Base-by-base conservation (phyloP, 106 monocot species). In the Dendrobium huoshanense region DNA sequence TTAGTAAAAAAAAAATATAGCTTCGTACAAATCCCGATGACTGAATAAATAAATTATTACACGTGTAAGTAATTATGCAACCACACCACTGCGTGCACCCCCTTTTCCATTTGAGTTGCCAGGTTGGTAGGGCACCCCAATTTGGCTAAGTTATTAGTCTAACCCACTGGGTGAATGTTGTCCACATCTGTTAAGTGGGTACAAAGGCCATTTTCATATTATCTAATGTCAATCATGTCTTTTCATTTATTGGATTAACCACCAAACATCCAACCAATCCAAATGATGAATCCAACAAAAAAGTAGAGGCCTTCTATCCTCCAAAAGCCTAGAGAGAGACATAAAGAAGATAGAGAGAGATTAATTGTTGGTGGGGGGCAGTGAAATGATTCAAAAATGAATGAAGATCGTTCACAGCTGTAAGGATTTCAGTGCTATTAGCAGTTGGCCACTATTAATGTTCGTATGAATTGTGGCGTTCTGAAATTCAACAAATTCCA, bases 281-380 rank as follows among this genome's bases (percentile, higher is more conserved):
- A 72, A 45, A 72, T 5, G 40, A 72, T 3, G 72, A 72, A 72
- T 18, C 40, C 72, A 72, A 72, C 15, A 72, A 73, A 70, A 70
- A 70, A 10, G 33, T 10, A 31, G 70, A 33, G 70, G 33, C 33
- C 51, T 51, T 51, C 16, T 51, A 51, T 51, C 51, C 51, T 51
- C 3, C 51, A 51, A 15, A 51, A 15, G 51, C 13, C 51, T 11
- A 51, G 51, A 51, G 51, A 20, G 70, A 70, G 37, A 37, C 9
- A 65, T 8, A 65, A n/a, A 11, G 0, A 2, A 19, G 41, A 43
- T 42, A 15, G 74, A 74, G 16, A 43, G 41, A 41, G 17, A 47
- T 75, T 47, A 75, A 47, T 48, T 22, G 8, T 75, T 48, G 5
- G 75, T 75, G 75, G 75, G 75, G 75, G 9, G 13, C 75, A 44